phyloP scores from a whole-genome alignment of 352 stramenopile species.

The Phytophthora macrochlamydospora region DNA sequence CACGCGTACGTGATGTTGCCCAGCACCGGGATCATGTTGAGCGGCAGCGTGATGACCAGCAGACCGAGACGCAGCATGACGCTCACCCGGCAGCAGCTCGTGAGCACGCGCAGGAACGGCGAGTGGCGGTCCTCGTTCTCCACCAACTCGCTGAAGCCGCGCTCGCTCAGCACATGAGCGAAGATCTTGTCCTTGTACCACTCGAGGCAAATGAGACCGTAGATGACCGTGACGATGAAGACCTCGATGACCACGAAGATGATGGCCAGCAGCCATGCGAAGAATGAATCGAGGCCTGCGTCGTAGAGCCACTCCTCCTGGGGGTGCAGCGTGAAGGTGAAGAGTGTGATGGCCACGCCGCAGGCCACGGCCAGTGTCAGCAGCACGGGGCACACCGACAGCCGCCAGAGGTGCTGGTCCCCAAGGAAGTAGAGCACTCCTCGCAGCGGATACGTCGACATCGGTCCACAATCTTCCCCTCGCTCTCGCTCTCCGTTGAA shows the following conservation, averaged over 20 bases:
- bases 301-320: conserved; percentile 41
- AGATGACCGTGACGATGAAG: conserved; percentile 60
- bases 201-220: conserved; percentile 45
- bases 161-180: conserved; percentile 44
- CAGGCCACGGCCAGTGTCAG: conserved; percentile 54
- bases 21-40: conserved; percentile 62
- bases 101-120: conserved; percentile 41
- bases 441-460: conserved; percentile 48
- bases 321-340: conserved; percentile 42
- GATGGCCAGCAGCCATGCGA: conserved; percentile 61
- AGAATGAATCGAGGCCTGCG: conserved; percentile 39
- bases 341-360: conserved; percentile 45
- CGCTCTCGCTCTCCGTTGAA: not conserved
- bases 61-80: conserved; percentile 48
- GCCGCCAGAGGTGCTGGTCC: conserved; percentile 49
- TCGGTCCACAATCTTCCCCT: conserved; percentile 7
- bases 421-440: conserved; percentile 51
- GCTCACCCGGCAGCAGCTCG: conserved; percentile 56
- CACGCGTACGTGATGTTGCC: conserved; percentile 59
- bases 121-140: conserved; percentile 48
- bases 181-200: conserved; percentile 65
- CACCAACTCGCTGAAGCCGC: conserved; percentile 47
- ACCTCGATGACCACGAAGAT: conserved; percentile 58
- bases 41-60: conserved; percentile 55
- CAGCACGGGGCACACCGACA: conserved; percentile 49